Evolutionary conservation across 805 yeast species (phyloP).

Genomic region (Brettanomyces custersianus): DNA sequence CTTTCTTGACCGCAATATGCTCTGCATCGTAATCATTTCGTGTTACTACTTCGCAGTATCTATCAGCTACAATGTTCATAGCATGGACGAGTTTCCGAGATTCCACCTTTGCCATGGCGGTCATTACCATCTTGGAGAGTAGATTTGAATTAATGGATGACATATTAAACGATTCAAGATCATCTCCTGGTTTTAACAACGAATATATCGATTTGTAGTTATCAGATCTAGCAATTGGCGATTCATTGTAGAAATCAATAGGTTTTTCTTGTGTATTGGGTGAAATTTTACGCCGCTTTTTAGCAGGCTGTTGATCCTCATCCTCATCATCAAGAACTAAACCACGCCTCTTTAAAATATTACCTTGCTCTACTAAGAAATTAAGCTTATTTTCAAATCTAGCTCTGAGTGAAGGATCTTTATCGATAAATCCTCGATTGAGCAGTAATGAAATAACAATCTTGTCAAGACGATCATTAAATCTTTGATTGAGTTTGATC

Average conservation of each 20-base stretch:
- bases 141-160: constrained; percentile 56
- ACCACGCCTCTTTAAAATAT: constrained; percentile 22
- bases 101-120: constrained; percentile 52
- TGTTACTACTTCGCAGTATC: constrained; percentile 45
- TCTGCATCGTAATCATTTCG: constrained; percentile 5
- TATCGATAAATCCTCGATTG: constrained; percentile 24
- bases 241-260: constrained; percentile 23
- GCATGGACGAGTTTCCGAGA: constrained; percentile 51
- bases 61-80: constrained; percentile 54
- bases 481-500: constrained; percentile 22
- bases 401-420: constrained; percentile 21
- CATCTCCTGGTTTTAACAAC: constrained; percentile 52
- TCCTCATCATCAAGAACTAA: constrained; percentile 30
- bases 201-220: constrained; percentile 61
- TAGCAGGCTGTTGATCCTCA: constrained; percentile 18
- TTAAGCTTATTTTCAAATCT: constrained; percentile 27
- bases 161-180: constrained; percentile 59
- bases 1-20: not conserved
- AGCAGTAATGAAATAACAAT: constrained; percentile 23
- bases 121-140: constrained; percentile 54
- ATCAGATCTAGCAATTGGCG: constrained; percentile 28
- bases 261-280: constrained; percentile 6
- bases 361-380: constrained; percentile 21
- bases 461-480: constrained; percentile 29
- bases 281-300: constrained; percentile 15